Evolutionary conservation across 1,284 basidiomycete genomes (phyloP).

Genomic region (Heterobasidion parviporum): DNA sequence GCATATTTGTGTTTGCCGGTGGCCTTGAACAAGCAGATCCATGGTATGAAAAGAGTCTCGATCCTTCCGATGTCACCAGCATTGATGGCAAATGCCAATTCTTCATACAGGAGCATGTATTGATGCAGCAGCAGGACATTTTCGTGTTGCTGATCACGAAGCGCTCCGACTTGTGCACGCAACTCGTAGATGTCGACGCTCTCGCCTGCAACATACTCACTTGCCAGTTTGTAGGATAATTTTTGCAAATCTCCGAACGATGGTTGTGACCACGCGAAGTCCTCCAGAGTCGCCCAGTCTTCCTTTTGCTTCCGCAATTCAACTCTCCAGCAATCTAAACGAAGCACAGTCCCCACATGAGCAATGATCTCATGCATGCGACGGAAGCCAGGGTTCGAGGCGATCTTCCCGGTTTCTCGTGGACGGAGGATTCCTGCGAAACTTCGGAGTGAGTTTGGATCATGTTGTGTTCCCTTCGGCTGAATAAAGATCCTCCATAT

Average conservation of each 20-base stretch:
- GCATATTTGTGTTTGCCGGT: too few relatives aligned
- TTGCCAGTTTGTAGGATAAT: slow-evolving; percentile 16
- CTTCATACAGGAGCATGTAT: slow-evolving; percentile 19
- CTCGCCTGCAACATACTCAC: slow-evolving; percentile 7
- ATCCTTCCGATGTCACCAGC: slow-evolving; percentile 24
- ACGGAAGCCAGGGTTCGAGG: too few relatives aligned
- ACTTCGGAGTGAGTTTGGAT: too few relatives aligned
- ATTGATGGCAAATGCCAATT: slow-evolving; percentile 20
- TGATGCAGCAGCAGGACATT: slow-evolving; percentile 15
- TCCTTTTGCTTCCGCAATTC: too few relatives aligned
- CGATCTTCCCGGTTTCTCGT: too few relatives aligned
- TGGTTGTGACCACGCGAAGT: background rate
- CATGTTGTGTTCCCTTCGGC: too few relatives aligned
- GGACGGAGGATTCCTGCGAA: too few relatives aligned
- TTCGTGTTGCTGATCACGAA: slow-evolving; percentile 14
- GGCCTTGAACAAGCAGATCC: slow-evolving; percentile 19
- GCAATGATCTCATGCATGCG: too few relatives aligned
- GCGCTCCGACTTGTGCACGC: background rate
- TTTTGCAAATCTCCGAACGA: background rate
- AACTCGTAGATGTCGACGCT: background rate
- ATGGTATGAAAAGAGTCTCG: slow-evolving; percentile 16
- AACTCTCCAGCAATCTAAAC: too few relatives aligned
- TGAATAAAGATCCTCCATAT: too few relatives aligned
- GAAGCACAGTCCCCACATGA: too few relatives aligned
- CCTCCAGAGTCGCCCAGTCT: too few relatives aligned